Evolutionary conservation across 2,329 filamentous ascomycete genomes (phyloP).

Genomic region (Zelopaecilomyces penicillatus): DNA sequence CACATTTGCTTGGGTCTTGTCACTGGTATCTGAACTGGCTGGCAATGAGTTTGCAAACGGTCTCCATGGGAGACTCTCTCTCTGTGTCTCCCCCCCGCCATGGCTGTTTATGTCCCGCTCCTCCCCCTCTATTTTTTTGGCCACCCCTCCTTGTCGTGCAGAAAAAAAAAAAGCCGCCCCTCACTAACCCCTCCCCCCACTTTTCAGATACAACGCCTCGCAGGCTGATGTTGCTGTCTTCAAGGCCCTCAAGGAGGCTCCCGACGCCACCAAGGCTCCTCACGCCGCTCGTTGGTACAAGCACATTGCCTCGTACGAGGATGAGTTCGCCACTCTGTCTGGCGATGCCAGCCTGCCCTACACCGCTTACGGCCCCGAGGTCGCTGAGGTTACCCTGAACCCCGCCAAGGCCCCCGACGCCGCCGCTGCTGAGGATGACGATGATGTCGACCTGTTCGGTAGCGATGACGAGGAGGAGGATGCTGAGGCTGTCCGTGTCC

Average conservation of each 20-base stretch:
- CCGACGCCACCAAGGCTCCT: conserved; percentile 80
- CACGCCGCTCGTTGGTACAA: conserved; percentile 97
- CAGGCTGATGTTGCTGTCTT: conserved; percentile 95
- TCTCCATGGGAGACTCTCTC: not conserved
- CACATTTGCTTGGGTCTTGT: not conserved
- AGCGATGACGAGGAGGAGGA: conserved; percentile 92
- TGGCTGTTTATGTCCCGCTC: not conserved
- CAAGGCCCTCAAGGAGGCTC: conserved; percentile 74
- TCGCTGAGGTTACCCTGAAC: conserved; percentile 68
- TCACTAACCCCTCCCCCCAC: conserved; percentile 4
- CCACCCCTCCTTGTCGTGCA: not conserved
- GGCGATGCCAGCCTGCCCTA: conserved; percentile 85
- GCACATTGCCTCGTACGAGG: conserved; percentile 89
- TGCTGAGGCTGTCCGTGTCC: conserved; percentile 71
- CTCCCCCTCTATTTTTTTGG: not conserved
- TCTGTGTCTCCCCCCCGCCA: conserved; percentile 1
- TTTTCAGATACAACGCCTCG: conserved; percentile 52
- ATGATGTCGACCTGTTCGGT: conserved; percentile 89
- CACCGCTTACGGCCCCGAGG: conserved; percentile 86
- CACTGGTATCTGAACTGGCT: not conserved
- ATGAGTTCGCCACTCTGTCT: conserved; percentile 82
- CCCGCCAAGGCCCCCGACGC: conserved; percentile 72
- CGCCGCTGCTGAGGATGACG: conserved; percentile 60
- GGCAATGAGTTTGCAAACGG: not conserved
- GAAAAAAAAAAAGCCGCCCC: conserved; percentile 2